phyloP scores from a whole-genome alignment of 306 rosid species.

The Oxytropis ochrocephala region DNA sequence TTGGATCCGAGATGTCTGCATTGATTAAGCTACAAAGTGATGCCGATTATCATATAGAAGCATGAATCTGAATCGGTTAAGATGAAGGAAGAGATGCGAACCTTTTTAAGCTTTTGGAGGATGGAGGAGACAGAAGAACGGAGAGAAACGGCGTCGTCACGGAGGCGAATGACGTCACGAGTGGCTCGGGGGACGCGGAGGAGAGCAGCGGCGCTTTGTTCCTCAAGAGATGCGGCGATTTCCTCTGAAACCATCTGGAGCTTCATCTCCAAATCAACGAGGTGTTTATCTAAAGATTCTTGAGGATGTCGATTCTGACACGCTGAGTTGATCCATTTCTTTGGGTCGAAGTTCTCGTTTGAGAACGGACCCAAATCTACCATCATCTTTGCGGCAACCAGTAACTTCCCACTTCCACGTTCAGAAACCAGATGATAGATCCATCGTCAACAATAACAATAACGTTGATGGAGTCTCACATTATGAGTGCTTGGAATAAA shows the following conservation, averaged over 20 bases:
- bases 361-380: conserved; percentile 94
- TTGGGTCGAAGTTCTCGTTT: conserved; percentile 70
- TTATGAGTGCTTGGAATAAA: not conserved
- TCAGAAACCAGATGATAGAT: not conserved
- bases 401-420: not conserved
- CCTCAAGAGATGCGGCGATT: conserved; percentile 90
- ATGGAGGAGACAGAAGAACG: conserved; percentile 80
- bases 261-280: conserved; percentile 86
- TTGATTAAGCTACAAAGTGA: not conserved
- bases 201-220: conserved; percentile 80
- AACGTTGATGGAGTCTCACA: not conserved
- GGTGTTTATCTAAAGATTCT: conserved; percentile 75
- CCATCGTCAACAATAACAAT: conserved; percentile 9
- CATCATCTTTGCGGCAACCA: conserved; percentile 33
- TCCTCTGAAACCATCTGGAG: conserved; percentile 94
- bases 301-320: conserved; percentile 82
- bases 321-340: conserved; percentile 93
- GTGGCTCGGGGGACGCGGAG: conserved; percentile 96
- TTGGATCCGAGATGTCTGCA: not conserved
- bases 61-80: not conserved
- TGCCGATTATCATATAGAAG: not conserved
- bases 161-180: conserved; percentile 84
- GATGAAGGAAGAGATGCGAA: not conserved
- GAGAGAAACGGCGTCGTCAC: conserved; percentile 87
- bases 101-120: conserved; percentile 93